Percentiles rank a stretch among this genome's conserved stretches.
Evolutionary conservation across 2,329 filamentous ascomycete genomes (phyloP).

Genomic region (Epichloe sylvatica): DNA sequence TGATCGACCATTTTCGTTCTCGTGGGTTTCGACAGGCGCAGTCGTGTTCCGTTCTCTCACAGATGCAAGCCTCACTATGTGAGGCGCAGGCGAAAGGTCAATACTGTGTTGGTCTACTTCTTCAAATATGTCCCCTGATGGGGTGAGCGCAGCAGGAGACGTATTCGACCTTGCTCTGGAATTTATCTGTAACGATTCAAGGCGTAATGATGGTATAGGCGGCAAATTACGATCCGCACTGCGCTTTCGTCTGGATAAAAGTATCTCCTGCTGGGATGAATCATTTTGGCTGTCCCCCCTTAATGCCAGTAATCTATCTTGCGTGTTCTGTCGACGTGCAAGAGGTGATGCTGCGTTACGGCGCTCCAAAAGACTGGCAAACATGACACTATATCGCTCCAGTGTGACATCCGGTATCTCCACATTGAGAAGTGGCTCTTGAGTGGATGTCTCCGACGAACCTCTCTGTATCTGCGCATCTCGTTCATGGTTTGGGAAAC

Average conservation of each 20-base stretch:
- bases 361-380: constrained; percentile 54
- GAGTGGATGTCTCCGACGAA: not conserved
- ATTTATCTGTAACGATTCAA: constrained; percentile 10
- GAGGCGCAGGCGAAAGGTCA: not conserved
- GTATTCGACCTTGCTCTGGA: constrained; percentile 39
- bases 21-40: not conserved
- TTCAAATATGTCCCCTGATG: constrained; percentile 23
- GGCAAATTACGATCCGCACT: not conserved
- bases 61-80: constrained; percentile 5
- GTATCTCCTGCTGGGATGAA: constrained; percentile 14
- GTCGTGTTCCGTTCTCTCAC: not conserved
- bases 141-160: constrained; percentile 36
- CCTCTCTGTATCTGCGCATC: not conserved
- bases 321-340: constrained; percentile 42
- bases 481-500: not conserved
- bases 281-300: not conserved
- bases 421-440: constrained; percentile 46
- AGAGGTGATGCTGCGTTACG: constrained; percentile 27
- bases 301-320: constrained; percentile 32
- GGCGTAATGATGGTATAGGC: constrained; percentile 32
- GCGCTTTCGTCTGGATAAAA: not conserved
- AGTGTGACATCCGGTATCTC: constrained; percentile 68
- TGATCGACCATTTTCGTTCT: not conserved
- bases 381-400: constrained; percentile 93
- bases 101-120: not conserved